phyloP scores from a whole-genome alignment of 2,329 filamentous ascomycete genomes.

The Colletotrichum chrysophilum region DNA sequence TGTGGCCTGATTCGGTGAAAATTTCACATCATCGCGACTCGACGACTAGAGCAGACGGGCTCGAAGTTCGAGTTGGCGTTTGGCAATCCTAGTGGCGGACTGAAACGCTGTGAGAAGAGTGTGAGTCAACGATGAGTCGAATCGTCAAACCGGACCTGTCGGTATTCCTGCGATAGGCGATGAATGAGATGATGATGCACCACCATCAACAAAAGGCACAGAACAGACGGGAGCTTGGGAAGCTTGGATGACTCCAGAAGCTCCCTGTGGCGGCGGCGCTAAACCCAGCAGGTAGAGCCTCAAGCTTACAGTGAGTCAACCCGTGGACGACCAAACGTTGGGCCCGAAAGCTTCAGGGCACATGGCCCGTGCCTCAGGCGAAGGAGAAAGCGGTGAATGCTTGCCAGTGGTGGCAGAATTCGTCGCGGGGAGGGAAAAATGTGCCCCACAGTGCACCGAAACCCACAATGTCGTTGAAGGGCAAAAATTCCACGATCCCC shows the following conservation, averaged over 20 bases:
- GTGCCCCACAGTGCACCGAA: conserved; percentile 22
- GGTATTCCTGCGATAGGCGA: background rate
- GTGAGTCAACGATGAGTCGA: conserved; percentile 17
- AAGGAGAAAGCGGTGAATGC: conserved; percentile 17
- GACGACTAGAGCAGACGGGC: background rate
- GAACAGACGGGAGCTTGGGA: background rate
- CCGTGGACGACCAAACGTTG: background rate
- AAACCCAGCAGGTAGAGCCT: background rate
- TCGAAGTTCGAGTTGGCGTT: background rate
- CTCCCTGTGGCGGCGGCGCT: conserved; percentile 1
- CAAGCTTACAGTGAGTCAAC: background rate
- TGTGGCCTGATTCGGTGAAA: background rate
- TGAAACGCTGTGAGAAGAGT: background rate
- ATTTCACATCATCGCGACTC: background rate
- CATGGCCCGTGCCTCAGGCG: conserved; percentile 8
- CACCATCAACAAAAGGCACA: background rate
- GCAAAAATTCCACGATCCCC: conserved; percentile 23
- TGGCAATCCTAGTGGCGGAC: background rate
- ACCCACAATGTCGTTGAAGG: conserved; percentile 23
- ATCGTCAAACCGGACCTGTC: background rate
- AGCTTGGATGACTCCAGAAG: background rate
- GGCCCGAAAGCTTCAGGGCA: background rate
- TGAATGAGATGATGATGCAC: background rate
- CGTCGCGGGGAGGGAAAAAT: conserved; percentile 19
- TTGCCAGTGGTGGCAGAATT: conserved; percentile 17